Base-by-base conservation (phyloP, 2,329 filamentous ascomycete genomes). In the Fusarium keratoplasticum region DNA sequence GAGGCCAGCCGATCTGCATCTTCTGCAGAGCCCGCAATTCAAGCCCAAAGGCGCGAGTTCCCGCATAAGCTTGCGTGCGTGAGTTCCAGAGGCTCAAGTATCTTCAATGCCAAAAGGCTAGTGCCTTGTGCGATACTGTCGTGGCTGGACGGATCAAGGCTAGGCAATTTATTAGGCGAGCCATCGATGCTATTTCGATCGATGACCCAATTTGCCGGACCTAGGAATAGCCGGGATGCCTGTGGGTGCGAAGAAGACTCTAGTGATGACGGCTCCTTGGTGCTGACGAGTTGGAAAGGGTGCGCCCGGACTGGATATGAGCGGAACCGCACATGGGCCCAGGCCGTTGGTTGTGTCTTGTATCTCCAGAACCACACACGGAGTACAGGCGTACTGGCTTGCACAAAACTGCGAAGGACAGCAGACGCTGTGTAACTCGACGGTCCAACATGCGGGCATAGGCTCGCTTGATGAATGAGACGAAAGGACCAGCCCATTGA, bases 1-100 rank as follows among this genome's bases (percentile, higher is more conserved):
- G 66, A 55, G 55, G 55, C 55, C 44, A 67, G 47, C 61, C 62
- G 69, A 75, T 69, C 68, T 74, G 73, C 64, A 72, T 66, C 54
- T 73, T 61, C 54, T 70, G 59, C 40, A 42, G 50, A 67, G 36
- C 42, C 20, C 54, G 55, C 58, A 52, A 64, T 61, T 55, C 31
- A 50, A 61, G 22, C 54, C 67, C 64, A 55, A 68, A 68, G 55
- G 71, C 65, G 59, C 64, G 29, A 69, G 67, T 62, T 67, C 61
- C 68, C 67, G 66, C 71, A 66, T 69, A 64, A 60, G 64, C 44
- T 67, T 44, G 61, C 38, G 64, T 69, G 71, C 35, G 6, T 54
- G 61, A 65, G 22, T 33, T 44, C 50, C 27, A 69, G 61, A 68
- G 66, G 38, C 36, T 58, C 42, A 42, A 36, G 35, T 20, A 36